Evolutionary conservation across 2,329 filamentous ascomycete genomes (phyloP), one percentile per base, ranked within the genome.

Genomic region (Aureobasidium lini): DNA sequence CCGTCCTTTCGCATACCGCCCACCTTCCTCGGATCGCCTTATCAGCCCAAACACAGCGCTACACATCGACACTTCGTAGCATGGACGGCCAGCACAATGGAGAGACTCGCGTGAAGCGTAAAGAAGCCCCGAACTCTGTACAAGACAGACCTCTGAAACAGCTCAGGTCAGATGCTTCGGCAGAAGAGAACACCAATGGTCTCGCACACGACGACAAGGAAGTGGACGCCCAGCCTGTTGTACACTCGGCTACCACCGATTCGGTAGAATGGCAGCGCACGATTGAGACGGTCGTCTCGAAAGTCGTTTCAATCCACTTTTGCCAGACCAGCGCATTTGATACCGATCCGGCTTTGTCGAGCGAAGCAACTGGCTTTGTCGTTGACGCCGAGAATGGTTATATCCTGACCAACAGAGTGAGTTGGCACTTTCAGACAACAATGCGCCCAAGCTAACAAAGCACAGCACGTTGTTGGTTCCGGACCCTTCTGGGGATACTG

Each of bases 401-500:
- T 67, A 87, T 77, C 59, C 70, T 80, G 62, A 80, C 78, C 53
- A 80, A 80, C 67, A 73, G 77, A 62, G 71, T 73, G 64, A 43
- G 69, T 42, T 18, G 34, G 29, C 13, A 36, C 13, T 3, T 47
- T 43, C 8, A 18, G 5, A 10, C 16, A 0, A 10, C 29, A 32
- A 11, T 1, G 2, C 9, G 11, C 13, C 23, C 8, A 34, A 34
- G 49, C 47, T 57, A 28, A 43, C 32, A 16, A 3, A 13, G 13
- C 23, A 23, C 81, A 67, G 61, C 94, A 99, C 76, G 94, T 99
- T 34, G 94, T 97, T 43, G 91, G 94, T 64, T 83, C 94, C 0
- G 94, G 94, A 0, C 94, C 94, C 1, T 99, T 99, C 75, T 97
- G 93, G 88, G 94, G 94, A 49, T 96, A 95, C 76, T 92, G 89